A percentile compares a stretch with the other conserved stretches of the same genome.
These are phyloP conservation scores for Fusarium sororula DNA, from an alignment of 2,329 filamentous ascomycete species.

Conservation along the genomic window DNA sequence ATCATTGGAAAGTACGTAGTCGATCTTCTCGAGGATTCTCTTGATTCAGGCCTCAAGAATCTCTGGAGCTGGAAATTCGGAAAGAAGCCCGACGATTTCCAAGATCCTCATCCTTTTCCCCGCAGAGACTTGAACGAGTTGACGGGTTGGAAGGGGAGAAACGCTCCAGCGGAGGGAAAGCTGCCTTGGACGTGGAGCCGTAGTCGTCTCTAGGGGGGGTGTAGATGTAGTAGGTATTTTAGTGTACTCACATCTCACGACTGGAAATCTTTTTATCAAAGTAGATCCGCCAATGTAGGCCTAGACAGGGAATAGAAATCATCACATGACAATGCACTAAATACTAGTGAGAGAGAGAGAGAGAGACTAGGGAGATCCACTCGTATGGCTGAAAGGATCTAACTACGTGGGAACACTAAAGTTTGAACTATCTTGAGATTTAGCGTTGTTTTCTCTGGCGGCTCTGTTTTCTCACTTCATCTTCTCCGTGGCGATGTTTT, in stretches of 20 bases:
- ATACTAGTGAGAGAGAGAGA: no score
- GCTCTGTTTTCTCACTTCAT: conserved; percentile 16
- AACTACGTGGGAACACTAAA: not conserved
- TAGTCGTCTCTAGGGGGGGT: conserved; percentile 20
- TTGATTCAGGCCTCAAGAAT: conserved; percentile 51
- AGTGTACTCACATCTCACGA: conserved; percentile 13
- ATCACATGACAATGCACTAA: conserved; percentile 25
- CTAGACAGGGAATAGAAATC: not conserved
- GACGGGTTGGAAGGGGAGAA: conserved; percentile 35
- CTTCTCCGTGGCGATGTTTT: not conserved
- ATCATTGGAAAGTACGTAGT: conserved; percentile 61
- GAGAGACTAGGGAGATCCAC: not conserved
- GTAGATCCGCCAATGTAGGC: conserved; percentile 1
- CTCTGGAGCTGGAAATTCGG: conserved; percentile 50
- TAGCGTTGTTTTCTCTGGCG: conserved; percentile 27
- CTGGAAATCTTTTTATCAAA: not conserved
- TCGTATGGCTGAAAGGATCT: conserved; percentile 1
- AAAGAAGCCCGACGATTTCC: conserved; percentile 25
- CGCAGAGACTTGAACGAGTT: conserved; percentile 29
- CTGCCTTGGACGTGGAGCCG: conserved; percentile 38
- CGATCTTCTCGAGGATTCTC: conserved; percentile 39
- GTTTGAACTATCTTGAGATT: not conserved
- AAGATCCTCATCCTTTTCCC: conserved; percentile 36
- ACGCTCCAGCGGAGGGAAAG: conserved; percentile 33
- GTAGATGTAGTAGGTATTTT: not conserved